phyloP scores from a whole-genome alignment of 164 flowering plant species.

The Santalum album region DNA sequence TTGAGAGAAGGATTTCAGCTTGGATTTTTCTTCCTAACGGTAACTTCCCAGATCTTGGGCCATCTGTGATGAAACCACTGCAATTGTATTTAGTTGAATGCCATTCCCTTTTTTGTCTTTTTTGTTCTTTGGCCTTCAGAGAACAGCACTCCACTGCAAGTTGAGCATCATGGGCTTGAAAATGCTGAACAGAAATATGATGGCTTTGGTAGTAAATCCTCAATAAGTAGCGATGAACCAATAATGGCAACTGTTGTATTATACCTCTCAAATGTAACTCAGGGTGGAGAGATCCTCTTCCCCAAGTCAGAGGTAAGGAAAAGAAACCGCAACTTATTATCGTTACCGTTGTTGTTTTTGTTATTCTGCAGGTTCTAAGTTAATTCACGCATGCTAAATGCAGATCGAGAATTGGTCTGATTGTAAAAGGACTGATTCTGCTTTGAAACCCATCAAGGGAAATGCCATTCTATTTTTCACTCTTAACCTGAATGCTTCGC shows the following conservation, averaged over 20 bases:
- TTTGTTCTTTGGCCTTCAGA: slow-evolving; percentile 25
- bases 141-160: slow-evolving; percentile 41
- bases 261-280: slow-evolving; percentile 59
- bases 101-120: background rate
- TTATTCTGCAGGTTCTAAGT: too few species aligned
- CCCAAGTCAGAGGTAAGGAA: slow-evolving; percentile 55
- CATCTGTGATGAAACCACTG: too few species aligned
- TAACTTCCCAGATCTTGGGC: slow-evolving; percentile 11
- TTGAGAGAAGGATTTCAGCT: slow-evolving; percentile 70
- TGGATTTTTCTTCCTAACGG: slow-evolving; percentile 92
- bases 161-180: slow-evolving; percentile 40
- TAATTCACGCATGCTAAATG: background rate
- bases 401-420: slow-evolving; percentile 44
- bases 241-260: slow-evolving; percentile 63
- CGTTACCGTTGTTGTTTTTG: background rate
- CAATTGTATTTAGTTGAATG: too few species aligned
- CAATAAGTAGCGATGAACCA: slow-evolving; percentile 19
- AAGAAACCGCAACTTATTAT: background rate
- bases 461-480: slow-evolving; percentile 72
- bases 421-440: slow-evolving; percentile 24
- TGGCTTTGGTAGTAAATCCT: slow-evolving; percentile 31
- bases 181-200: slow-evolving; percentile 25
- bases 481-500: slow-evolving; percentile 41
- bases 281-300: slow-evolving; percentile 68
- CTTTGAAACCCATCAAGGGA: slow-evolving; percentile 59